These are phyloP conservation scores for Hericium coralloides DNA, from an alignment of 768 basidiomycete species.

Conservation along the genomic window DNA sequence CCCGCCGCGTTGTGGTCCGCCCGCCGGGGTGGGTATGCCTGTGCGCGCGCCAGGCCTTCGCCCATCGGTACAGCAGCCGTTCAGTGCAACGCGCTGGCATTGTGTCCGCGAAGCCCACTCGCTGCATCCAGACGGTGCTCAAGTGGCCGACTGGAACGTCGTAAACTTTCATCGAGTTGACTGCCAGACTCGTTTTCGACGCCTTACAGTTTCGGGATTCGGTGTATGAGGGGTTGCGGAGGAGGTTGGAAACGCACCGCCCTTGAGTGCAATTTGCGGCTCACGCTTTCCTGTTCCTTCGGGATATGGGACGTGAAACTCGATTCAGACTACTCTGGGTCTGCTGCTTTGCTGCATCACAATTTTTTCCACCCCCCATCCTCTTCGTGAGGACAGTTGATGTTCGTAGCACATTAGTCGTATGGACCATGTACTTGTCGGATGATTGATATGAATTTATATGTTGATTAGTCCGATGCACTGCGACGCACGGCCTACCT, in stretches of 20 bases:
- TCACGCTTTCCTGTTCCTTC: conserved; percentile 23
- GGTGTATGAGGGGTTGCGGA: conserved; percentile 15
- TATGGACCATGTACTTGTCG: too few relatives aligned
- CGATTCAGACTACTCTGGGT: conserved; percentile 68
- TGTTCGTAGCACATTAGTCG: too few relatives aligned
- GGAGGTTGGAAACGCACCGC: conserved; percentile 17
- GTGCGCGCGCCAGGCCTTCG: too few relatives aligned
- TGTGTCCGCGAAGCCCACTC: neutral
- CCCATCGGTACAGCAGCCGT: too few relatives aligned
- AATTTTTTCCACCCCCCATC: conserved; percentile 21
- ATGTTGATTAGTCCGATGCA: too few relatives aligned
- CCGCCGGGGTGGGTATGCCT: too few relatives aligned
- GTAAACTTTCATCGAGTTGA: conserved; percentile 1
- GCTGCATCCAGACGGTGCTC: neutral
- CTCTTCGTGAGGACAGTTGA: conserved; percentile 17
- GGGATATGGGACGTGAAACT: conserved; percentile 32
- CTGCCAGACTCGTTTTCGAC: neutral
- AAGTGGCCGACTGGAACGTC: too few relatives aligned
- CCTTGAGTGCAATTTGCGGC: conserved; percentile 68
- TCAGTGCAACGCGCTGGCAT: neutral
- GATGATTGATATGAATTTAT: too few relatives aligned
- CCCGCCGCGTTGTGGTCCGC: too few relatives aligned
- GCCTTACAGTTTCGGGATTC: conserved; percentile 7
- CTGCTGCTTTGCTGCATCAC: conserved; percentile 29
- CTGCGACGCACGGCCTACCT: too few relatives aligned